Conservation (phyloP, 2,329 filamentous ascomycete species). For the Curvularia verruculosa region DNA sequence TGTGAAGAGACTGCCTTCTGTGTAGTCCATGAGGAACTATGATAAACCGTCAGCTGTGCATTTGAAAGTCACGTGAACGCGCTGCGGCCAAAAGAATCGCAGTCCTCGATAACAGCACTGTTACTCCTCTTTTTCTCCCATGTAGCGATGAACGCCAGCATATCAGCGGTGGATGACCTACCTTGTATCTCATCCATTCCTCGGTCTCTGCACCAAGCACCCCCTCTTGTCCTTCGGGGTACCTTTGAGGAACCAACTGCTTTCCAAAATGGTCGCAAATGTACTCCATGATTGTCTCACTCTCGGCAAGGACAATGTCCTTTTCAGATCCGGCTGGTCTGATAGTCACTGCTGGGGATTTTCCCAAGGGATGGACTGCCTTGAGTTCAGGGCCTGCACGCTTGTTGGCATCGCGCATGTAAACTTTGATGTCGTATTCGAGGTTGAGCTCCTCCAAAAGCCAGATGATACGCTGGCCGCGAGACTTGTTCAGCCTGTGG, state of each 20-base stretch:
- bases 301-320: constrained; percentile 76
- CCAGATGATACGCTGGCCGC: constrained; percentile 83
- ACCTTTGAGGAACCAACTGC: constrained; percentile 60
- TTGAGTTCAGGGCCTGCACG: constrained; percentile 79
- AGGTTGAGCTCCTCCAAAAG: constrained; percentile 82
- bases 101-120: background rate
- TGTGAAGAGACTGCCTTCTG: constrained; percentile 83
- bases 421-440: constrained; percentile 79
- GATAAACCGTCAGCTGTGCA: constrained; percentile 40
- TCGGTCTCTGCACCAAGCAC: constrained; percentile 64
- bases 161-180: constrained; percentile 16
- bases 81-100: background rate
- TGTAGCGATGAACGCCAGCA: background rate
- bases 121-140: background rate
- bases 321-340: constrained; percentile 54
- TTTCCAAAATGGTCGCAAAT: constrained; percentile 70
- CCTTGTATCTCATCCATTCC: constrained; percentile 63
- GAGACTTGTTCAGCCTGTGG: constrained; percentile 78
- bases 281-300: constrained; percentile 81
- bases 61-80: background rate
- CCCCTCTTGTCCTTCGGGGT: constrained; percentile 60
- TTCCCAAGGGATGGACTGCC: constrained; percentile 82
- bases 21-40: constrained; percentile 70
- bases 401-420: constrained; percentile 69
- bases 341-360: constrained; percentile 79